Evolutionary conservation across 306 rosid genomes (phyloP).

Genomic region (Corylus americana): DNA sequence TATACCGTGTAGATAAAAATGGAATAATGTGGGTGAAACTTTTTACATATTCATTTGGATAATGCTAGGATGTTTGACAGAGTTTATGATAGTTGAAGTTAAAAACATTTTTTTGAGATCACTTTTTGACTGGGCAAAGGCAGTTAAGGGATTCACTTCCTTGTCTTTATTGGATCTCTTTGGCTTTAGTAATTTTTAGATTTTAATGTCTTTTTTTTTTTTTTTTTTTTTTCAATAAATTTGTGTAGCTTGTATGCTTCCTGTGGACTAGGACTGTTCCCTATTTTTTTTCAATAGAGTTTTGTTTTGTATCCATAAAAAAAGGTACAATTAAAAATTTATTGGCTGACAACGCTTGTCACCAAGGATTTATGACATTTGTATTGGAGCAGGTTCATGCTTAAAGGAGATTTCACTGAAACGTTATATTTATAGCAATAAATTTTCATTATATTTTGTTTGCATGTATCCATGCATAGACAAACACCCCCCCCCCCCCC

Average conservation of each 20-base stretch:
- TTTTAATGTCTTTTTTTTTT: not conserved
- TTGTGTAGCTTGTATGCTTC: not conserved
- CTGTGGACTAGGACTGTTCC: not conserved
- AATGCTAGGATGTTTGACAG: not conserved
- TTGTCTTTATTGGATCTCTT: not conserved
- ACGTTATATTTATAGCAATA: too few relatives aligned
- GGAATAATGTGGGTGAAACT: not conserved
- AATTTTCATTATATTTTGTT: too few relatives aligned
- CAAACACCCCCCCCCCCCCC: too few relatives aligned
- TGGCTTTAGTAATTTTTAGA: not conserved
- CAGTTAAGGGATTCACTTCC: not conserved
- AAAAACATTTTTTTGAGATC: not conserved
- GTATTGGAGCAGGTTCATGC: not conserved
- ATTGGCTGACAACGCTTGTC: not conserved
- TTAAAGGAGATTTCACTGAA: not conserved
- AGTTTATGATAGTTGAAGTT: not conserved
- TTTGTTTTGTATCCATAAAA: not conserved
- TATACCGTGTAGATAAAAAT: not conserved
- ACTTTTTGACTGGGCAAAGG: not conserved
- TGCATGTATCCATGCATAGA: too few relatives aligned
- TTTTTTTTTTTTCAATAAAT: not conserved
- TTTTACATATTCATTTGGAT: not conserved
- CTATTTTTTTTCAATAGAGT: not conserved
- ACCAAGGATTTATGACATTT: not conserved
- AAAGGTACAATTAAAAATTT: not conserved